phyloP scores from a whole-genome alignment of 257 asterid genomes.

The Rehmannia glutinosa region DNA sequence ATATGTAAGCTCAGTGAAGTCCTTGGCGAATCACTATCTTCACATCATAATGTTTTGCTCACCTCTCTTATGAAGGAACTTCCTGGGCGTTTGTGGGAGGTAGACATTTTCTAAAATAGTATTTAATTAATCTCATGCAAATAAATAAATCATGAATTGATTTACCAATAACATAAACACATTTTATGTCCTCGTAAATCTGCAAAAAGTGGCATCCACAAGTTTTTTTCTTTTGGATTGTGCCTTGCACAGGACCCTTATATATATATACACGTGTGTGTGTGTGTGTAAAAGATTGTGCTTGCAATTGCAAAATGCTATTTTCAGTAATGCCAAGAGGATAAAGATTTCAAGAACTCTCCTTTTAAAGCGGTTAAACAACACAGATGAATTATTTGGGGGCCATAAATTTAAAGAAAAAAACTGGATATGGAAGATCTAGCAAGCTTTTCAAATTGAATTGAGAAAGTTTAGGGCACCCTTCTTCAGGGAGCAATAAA shows the following conservation, averaged over 20 bases:
- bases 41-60: conserved; percentile 68
- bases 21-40: conserved; percentile 77
- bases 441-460: neutral
- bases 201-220: neutral
- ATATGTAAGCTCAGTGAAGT: conserved; percentile 78
- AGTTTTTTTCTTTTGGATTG: neutral
- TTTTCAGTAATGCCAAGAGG: neutral
- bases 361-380: neutral
- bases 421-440: neutral
- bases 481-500: neutral
- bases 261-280: too few species aligned
- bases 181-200: neutral
- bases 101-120: conserved; percentile 23
- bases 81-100: conserved; percentile 99
- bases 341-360: neutral
- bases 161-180: neutral
- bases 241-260: neutral
- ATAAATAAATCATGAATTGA: conserved; percentile 8
- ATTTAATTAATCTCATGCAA: neutral
- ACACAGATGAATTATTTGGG: neutral
- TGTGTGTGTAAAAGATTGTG: neutral
- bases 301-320: conserved; percentile 13
- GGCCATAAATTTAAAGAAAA: neutral
- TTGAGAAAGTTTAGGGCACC: neutral
- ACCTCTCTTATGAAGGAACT: conserved; percentile 82